Percentiles rank a stretch among this genome's conserved stretches.
phyloP scores from a whole-genome alignment of 352 stramenopile species.

The Phytophthora sansomeana region DNA sequence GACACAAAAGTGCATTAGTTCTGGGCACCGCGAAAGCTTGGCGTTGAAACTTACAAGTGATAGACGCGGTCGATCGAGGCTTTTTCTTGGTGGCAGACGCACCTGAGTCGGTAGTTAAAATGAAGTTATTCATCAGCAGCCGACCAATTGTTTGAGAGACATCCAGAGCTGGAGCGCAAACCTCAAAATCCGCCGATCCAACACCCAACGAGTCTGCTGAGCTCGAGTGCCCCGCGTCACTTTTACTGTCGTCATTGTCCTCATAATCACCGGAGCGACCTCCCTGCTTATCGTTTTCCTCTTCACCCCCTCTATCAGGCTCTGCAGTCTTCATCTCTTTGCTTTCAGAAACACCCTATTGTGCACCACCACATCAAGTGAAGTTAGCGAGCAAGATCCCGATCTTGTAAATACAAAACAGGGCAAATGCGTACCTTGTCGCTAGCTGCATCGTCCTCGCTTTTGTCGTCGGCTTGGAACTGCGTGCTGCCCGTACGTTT shows the following conservation, averaged over 20 bases:
- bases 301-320: neutral
- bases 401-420: neutral
- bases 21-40: neutral
- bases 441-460: slow-evolving; percentile 31
- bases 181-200: slow-evolving; percentile 83
- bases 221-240: slow-evolving; percentile 43
- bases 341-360: slow-evolving; percentile 12
- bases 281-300: neutral
- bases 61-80: slow-evolving; percentile 50
- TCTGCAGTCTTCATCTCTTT: slow-evolving; percentile 15
- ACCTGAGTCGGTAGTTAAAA: slow-evolving; percentile 44
- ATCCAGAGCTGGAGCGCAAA: slow-evolving; percentile 18
- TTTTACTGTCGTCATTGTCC: slow-evolving; percentile 13
- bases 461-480: slow-evolving; percentile 30
- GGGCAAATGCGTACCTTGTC: slow-evolving; percentile 18
- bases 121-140: neutral
- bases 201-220: slow-evolving; percentile 80
- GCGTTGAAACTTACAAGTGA: slow-evolving; percentile 50
- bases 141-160: neutral
- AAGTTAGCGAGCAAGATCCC: neutral
- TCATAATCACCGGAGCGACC: neutral
- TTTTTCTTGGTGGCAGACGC: slow-evolving; percentile 51
- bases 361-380: neutral
- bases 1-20: neutral
- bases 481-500: slow-evolving; percentile 77